phyloP scores from a whole-genome alignment of 192 early-diverging fungal genomes.

The Umbelopsis isabellina region DNA sequence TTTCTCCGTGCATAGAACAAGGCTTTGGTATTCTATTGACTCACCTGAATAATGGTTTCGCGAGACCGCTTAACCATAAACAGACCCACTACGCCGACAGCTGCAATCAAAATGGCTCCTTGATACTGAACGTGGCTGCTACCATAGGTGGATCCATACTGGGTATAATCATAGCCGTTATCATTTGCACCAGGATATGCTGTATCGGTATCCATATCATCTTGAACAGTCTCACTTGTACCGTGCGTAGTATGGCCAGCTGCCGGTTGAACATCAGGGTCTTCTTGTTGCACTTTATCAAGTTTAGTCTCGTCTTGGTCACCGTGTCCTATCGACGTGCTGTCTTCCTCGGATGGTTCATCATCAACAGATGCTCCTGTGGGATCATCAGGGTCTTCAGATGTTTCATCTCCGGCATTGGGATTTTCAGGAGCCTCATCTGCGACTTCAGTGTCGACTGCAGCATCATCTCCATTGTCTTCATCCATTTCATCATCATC shows the following conservation, averaged over 20 bases:
- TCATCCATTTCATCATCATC: not conserved
- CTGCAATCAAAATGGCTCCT: conserved; percentile 4
- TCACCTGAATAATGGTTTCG: conserved; percentile 15
- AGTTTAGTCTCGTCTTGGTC: too few relatives aligned
- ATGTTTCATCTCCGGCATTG: not conserved
- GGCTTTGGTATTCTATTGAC: not conserved
- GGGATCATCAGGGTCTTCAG: not conserved
- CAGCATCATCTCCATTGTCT: not conserved
- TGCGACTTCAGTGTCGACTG: not conserved
- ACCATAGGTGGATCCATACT: not conserved
- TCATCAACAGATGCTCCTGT: not conserved
- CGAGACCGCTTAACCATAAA: conserved; percentile 11
- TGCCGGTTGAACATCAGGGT: too few relatives aligned
- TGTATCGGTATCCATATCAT: not conserved
- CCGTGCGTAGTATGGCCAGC: too few relatives aligned
- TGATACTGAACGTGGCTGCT: not conserved
- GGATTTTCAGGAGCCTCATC: not conserved
- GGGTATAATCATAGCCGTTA: not conserved
- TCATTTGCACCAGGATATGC: too few relatives aligned
- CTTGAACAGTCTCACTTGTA: too few relatives aligned
- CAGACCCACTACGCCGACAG: conserved; percentile 1
- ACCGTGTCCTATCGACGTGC: too few relatives aligned
- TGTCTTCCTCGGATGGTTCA: not conserved
- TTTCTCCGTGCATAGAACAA: not conserved
- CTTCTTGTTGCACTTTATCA: too few relatives aligned